Evolutionary conservation across 805 yeast genomes (phyloP).

Genomic region (Candida silvicultrix): DNA sequence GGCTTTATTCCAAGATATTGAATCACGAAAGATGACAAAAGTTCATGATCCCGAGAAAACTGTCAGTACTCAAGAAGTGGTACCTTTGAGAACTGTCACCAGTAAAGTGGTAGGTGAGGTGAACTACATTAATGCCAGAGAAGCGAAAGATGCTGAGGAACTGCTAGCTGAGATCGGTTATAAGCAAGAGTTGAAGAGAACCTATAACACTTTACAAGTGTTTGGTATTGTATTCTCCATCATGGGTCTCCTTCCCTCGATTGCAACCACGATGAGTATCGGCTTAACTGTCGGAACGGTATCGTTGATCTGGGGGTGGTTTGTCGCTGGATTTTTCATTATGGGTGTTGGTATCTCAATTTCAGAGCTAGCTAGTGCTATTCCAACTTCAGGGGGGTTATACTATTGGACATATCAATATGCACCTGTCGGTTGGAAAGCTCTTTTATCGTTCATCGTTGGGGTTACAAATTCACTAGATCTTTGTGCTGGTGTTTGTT

Average conservation of each 20-base stretch:
- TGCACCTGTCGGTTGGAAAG: slow-evolving; percentile 44
- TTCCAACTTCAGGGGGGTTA: slow-evolving; percentile 67
- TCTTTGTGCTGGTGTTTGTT: slow-evolving; percentile 53
- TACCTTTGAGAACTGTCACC: slow-evolving; percentile 12
- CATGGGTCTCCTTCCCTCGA: slow-evolving; percentile 58
- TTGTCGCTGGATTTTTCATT: slow-evolving; percentile 46
- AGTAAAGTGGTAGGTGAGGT: slow-evolving; percentile 3
- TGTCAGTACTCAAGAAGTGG: too few relatives aligned
- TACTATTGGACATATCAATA: slow-evolving; percentile 57
- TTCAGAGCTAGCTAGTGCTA: slow-evolving; percentile 54
- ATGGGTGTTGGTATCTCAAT: slow-evolving; percentile 48
- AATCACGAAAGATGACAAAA: background rate
- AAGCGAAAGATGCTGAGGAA: slow-evolving; percentile 6
- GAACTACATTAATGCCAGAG: slow-evolving; percentile 17
- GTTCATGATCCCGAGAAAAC: slow-evolving; percentile 19
- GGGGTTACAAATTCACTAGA: slow-evolving; percentile 63
- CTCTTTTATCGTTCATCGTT: slow-evolving; percentile 47
- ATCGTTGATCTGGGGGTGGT: slow-evolving; percentile 62
- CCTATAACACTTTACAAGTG: slow-evolving; percentile 49
- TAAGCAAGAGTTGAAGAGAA: slow-evolving; percentile 55
- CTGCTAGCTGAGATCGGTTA: slow-evolving; percentile 42
- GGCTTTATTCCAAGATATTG: too few relatives aligned
- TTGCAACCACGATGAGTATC: slow-evolving; percentile 41
- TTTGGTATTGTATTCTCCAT: slow-evolving; percentile 63
- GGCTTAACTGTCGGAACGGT: slow-evolving; percentile 54